These are phyloP conservation scores for Coniella lustricola DNA, from an alignment of 2,329 filamentous ascomycete genomes.

Conservation along the genomic window DNA sequence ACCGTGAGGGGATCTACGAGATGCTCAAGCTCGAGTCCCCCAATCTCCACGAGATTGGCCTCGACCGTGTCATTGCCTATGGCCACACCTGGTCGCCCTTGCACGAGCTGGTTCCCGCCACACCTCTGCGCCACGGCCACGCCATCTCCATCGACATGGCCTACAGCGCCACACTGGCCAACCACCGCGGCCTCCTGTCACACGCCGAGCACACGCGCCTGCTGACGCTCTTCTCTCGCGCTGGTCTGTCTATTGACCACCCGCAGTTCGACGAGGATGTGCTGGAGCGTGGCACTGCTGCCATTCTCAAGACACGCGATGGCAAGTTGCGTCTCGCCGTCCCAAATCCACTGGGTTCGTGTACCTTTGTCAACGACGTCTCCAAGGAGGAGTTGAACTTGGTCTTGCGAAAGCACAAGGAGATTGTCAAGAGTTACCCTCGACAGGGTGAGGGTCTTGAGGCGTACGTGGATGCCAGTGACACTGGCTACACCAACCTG, in stretches of 20 bases:
- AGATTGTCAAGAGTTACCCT: slow-evolving; percentile 54
- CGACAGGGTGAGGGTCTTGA: slow-evolving; percentile 60
- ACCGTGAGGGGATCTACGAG: slow-evolving; percentile 61
- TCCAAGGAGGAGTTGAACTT: slow-evolving; percentile 52
- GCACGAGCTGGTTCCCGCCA: slow-evolving; percentile 62
- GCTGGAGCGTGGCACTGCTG: slow-evolving; percentile 57
- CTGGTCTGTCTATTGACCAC: slow-evolving; percentile 66
- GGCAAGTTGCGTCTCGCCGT: slow-evolving; percentile 62
- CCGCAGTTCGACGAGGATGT: slow-evolving; percentile 58
- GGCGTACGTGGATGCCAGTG: slow-evolving; percentile 61
- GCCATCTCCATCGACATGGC: slow-evolving; percentile 73
- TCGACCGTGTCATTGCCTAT: slow-evolving; percentile 67
- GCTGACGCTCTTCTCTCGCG: slow-evolving; percentile 61
- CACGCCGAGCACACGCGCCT: slow-evolving; percentile 55
- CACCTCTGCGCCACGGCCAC: slow-evolving; percentile 64
- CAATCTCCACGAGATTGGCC: slow-evolving; percentile 65
- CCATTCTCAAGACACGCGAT: slow-evolving; percentile 65
- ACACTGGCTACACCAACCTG: slow-evolving; percentile 52
- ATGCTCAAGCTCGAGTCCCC: slow-evolving; percentile 69
- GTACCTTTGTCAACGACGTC: slow-evolving; percentile 63
- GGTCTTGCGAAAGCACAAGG: slow-evolving; percentile 57
- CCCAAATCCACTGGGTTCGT: slow-evolving; percentile 59
- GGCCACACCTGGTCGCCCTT: slow-evolving; percentile 70
- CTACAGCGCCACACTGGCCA: slow-evolving; percentile 62
- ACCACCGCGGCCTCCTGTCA: slow-evolving; percentile 53